Percentiles rank a stretch among this genome's conserved stretches.
phyloP scores from a whole-genome alignment of 2,329 filamentous ascomycete species.

The Fusarium vanettenii region DNA sequence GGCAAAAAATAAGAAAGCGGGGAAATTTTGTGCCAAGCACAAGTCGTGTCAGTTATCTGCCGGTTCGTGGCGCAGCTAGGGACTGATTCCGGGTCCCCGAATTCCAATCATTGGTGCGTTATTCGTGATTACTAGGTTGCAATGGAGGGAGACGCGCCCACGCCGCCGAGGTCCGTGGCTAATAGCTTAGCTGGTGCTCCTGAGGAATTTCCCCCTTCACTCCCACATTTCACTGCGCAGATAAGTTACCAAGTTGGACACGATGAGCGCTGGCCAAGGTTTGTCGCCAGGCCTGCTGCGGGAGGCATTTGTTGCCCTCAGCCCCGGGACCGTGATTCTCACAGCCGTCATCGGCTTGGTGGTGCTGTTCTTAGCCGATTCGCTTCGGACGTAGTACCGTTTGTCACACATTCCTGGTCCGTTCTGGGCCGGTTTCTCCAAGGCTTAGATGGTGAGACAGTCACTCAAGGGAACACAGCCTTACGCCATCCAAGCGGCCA shows the following conservation, averaged over 20 bases:
- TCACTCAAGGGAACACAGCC: slow-evolving; percentile 43
- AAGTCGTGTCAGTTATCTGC: background rate
- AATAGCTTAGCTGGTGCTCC: background rate
- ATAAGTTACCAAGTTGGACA: background rate
- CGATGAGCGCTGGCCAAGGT: background rate
- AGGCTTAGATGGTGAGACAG: slow-evolving; percentile 46
- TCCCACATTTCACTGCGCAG: background rate
- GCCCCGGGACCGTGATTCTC: background rate
- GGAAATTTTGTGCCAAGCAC: background rate
- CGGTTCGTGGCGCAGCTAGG: background rate
- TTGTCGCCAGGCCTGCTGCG: background rate
- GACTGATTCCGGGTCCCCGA: background rate
- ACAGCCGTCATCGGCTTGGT: background rate
- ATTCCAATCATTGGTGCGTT: background rate
- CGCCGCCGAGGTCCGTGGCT: background rate
- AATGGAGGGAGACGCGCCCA: background rate
- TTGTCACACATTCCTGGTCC: slow-evolving; percentile 51
- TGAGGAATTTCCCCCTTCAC: background rate
- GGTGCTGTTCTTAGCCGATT: slow-evolving; percentile 21
- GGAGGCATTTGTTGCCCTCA: background rate
- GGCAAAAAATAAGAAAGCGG: background rate
- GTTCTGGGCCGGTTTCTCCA: slow-evolving; percentile 47
- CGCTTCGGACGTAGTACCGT: slow-evolving; percentile 43
- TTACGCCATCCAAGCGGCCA: slow-evolving; percentile 39
- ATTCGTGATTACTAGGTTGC: background rate